Conservation (phyloP, 2,329 filamentous ascomycete genomes). For the Chaetomium globosum region DNA sequence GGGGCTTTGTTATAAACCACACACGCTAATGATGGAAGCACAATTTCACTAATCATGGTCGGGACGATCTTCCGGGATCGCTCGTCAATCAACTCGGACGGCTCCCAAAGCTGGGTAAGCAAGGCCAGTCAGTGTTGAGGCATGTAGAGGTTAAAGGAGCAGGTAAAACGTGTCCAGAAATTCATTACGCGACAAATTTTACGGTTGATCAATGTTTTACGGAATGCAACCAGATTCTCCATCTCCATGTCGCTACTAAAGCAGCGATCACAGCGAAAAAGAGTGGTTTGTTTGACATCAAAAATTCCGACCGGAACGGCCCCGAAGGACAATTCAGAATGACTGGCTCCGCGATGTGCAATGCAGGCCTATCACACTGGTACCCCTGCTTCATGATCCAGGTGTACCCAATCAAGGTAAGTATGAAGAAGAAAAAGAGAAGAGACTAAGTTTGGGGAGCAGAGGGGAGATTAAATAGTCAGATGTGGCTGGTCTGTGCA, state of each 20-base stretch:
- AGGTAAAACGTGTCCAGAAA: too few relatives aligned
- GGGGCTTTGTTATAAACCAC: too few relatives aligned
- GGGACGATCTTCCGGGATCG: too few relatives aligned
- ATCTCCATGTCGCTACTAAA: constrained; percentile 34
- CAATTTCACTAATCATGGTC: too few relatives aligned
- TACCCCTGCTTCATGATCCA: constrained; percentile 34
- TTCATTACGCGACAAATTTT: too few relatives aligned
- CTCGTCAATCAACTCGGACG: too few relatives aligned
- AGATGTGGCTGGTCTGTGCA: constrained; percentile 26
- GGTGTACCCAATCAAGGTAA: constrained; percentile 36
- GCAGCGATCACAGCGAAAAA: constrained; percentile 35
- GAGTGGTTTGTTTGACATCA: constrained; percentile 29
- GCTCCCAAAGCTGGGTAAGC: too few relatives aligned
- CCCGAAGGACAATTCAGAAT: constrained; percentile 38
- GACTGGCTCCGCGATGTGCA: constrained; percentile 37
- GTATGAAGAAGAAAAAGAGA: constrained; percentile 35
- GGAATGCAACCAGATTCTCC: constrained; percentile 14
- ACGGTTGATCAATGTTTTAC: too few relatives aligned
- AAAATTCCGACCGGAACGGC: constrained; percentile 38
- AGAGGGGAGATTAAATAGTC: constrained; percentile 24
- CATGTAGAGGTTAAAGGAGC: too few relatives aligned
- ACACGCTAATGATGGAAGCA: too few relatives aligned
- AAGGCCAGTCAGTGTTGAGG: too few relatives aligned
- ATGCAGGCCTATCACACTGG: constrained; percentile 36
- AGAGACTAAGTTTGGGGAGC: constrained; percentile 23